These are phyloP conservation scores for Alectoria sarmentosa DNA, from an alignment of 495 filamentous ascomycete genomes.

Conservation along the genomic window DNA sequence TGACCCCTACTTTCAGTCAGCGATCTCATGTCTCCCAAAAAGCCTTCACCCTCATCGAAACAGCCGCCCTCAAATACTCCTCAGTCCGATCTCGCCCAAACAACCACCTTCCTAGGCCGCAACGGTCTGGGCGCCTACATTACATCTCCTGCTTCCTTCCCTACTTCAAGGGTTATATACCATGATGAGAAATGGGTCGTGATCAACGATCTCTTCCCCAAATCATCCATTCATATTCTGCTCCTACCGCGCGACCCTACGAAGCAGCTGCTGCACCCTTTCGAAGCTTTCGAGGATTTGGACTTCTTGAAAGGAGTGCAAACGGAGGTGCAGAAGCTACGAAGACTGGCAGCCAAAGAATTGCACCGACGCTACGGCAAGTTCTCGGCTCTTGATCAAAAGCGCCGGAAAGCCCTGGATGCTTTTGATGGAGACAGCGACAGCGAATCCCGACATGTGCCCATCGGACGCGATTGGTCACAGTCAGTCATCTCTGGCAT, in stretches of 20 bases:
- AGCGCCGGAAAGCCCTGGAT: conserved; percentile 51
- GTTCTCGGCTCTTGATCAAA: conserved; percentile 53
- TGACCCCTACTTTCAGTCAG: conserved; percentile 42
- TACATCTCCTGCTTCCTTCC: conserved; percentile 55
- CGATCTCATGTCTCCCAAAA: conserved; percentile 60
- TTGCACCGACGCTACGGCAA: conserved; percentile 62
- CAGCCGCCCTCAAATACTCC: conserved; percentile 23
- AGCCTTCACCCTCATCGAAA: conserved; percentile 26
- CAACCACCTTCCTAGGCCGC: conserved; percentile 38
- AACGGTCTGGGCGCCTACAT: conserved; percentile 68
- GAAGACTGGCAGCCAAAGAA: conserved; percentile 62
- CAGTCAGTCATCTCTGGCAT: conserved; percentile 70
- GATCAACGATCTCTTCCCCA: conserved; percentile 79
- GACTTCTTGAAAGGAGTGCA: conserved; percentile 61
- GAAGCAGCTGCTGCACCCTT: conserved; percentile 61
- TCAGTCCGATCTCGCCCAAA: conserved; percentile 29
- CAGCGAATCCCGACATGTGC: conserved; percentile 40
- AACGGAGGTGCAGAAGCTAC: conserved; percentile 53
- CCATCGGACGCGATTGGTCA: conserved; percentile 69
- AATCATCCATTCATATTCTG: conserved; percentile 76
- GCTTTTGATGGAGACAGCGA: conserved; percentile 38
- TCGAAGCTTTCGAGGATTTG: conserved; percentile 67
- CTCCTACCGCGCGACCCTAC: conserved; percentile 67
- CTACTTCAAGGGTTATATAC: conserved; percentile 56
- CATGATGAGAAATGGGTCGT: conserved; percentile 65